Evolutionary conservation across 257 asterid species (phyloP).

Genomic region (Jacaranda copaia): DNA sequence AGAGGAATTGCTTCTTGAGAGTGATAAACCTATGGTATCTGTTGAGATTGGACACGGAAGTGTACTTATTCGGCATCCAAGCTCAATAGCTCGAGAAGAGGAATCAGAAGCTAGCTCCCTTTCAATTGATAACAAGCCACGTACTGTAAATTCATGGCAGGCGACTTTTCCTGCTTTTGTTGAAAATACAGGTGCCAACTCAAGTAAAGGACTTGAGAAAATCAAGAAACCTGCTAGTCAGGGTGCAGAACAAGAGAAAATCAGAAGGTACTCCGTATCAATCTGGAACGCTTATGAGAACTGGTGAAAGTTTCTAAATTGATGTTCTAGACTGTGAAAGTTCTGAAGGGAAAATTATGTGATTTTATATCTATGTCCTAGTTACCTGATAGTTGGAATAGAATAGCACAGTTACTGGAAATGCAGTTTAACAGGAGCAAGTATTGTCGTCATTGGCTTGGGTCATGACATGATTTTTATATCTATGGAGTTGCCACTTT

Average conservation of each 20-base stretch:
- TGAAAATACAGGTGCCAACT: slow-evolving; percentile 45
- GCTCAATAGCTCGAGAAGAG: slow-evolving; percentile 76
- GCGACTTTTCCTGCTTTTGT: slow-evolving; percentile 52
- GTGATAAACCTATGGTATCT: slow-evolving; percentile 91
- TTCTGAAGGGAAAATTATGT: not conserved
- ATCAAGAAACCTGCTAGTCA: slow-evolving; percentile 63
- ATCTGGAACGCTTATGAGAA: slow-evolving; percentile 10
- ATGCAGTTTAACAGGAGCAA: not conserved
- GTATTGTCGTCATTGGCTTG: no score
- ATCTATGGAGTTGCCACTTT: not conserved
- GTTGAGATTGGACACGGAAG: slow-evolving; percentile 98
- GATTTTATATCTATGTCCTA: slow-evolving; percentile 16
- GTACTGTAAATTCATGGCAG: slow-evolving; percentile 51
- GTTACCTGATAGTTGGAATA: slow-evolving; percentile 14
- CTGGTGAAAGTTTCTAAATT: not conserved
- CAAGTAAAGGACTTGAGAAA: slow-evolving; percentile 41
- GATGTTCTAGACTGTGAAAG: slow-evolving; percentile 23
- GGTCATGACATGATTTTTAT: no score
- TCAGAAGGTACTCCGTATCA: slow-evolving; percentile 62
- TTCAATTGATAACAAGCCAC: slow-evolving; percentile 77
- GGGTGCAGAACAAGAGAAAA: slow-evolving; percentile 55
- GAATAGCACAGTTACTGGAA: not conserved
- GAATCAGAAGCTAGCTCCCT: slow-evolving; percentile 98
- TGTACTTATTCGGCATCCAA: slow-evolving; percentile 93
- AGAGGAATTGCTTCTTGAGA: slow-evolving; percentile 87